These are phyloP conservation scores for Russula dissimulans DNA, from an alignment of 768 basidiomycete species.

Conservation along the genomic window DNA sequence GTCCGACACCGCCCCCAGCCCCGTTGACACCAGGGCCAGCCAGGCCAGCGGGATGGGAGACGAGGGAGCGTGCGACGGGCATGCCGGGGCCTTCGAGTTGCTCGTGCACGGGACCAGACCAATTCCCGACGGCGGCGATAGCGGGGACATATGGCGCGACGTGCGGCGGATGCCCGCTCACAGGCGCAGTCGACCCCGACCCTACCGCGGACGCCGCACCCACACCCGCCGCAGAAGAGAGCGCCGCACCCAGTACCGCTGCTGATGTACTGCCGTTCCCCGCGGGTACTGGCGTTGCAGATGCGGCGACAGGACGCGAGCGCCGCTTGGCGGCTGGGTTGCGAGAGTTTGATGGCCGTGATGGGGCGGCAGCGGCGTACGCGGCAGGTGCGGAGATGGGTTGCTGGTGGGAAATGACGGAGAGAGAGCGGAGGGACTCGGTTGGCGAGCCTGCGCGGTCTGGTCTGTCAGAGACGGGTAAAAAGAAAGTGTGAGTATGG, in stretches of 20 bases:
- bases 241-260: constrained; percentile 11
- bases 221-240: neutral
- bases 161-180: constrained; percentile 3
- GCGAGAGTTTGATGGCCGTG: constrained; percentile 29
- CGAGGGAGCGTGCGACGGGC: constrained; percentile 48
- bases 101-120: constrained; percentile 33
- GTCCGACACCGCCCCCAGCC: neutral
- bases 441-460: constrained; percentile 64
- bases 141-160: neutral
- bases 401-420: constrained; percentile 53
- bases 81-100: constrained; percentile 72
- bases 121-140: constrained; percentile 29
- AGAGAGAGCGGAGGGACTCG: constrained; percentile 52
- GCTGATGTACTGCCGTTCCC: constrained; percentile 4
- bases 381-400: constrained; percentile 5
- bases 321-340: constrained; percentile 25
- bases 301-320: constrained; percentile 9
- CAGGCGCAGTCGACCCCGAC: neutral
- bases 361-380: constrained; percentile 7
- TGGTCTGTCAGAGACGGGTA: constrained; percentile 31
- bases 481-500: neutral
- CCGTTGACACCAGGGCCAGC: constrained; percentile 35
- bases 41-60: constrained; percentile 28
- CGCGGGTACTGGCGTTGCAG: constrained; percentile 11
- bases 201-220: constrained; percentile 19